phyloP scores from a whole-genome alignment of 352 stramenopile genomes.

The Phytophthora vignae region DNA sequence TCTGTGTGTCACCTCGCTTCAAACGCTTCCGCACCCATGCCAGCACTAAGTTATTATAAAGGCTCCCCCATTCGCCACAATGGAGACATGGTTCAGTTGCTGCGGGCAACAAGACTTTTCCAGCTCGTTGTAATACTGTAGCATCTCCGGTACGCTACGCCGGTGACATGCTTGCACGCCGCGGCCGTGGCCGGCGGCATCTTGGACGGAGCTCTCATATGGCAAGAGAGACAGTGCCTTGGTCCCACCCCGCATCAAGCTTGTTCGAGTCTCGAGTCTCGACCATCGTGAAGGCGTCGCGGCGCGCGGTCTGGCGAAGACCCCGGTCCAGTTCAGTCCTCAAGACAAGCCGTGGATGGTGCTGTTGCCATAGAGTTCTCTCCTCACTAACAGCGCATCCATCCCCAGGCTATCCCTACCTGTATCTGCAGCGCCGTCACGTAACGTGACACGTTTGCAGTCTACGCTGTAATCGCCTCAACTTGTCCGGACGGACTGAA shows the following conservation, averaged over 20 bases:
- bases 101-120: not conserved
- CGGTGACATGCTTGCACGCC: not conserved
- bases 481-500: constrained; percentile 3
- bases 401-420: constrained; percentile 19
- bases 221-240: constrained; percentile 35
- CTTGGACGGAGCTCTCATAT: constrained; percentile 23
- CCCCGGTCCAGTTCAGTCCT: too few species aligned
- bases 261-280: too few species aligned
- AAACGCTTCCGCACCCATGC: not conserved
- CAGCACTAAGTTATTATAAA: not conserved
- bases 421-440: not conserved
- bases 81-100: not conserved
- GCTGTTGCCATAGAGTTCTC: constrained; percentile 37
- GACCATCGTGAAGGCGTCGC: not conserved
- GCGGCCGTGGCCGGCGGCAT: constrained; percentile 9
- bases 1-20: not conserved
- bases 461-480: too few species aligned
- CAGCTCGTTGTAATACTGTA: not conserved
- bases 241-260: constrained; percentile 31
- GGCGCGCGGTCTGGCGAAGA: too few species aligned
- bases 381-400: constrained; percentile 7
- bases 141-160: constrained; percentile 1
- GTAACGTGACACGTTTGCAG: too few species aligned
- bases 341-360: constrained; percentile 11
- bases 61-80: not conserved